Base-by-base conservation (phyloP, 768 basidiomycete species). In the Crassisporium funariophilum region DNA sequence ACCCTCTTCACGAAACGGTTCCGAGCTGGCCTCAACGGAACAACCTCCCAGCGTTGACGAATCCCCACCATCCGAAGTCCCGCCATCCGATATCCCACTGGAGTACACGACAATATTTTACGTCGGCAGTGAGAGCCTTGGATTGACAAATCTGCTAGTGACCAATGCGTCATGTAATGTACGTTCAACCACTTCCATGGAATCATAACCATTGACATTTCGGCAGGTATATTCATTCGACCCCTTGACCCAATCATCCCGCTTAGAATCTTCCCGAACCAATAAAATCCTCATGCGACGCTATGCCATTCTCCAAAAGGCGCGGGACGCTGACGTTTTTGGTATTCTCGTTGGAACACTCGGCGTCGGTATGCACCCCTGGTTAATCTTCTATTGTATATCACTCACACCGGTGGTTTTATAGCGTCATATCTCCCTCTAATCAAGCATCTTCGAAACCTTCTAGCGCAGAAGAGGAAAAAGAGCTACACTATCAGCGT, bases 401-500 rank as follows among this genome's bases (percentile, higher is more conserved):
- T 39, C 22, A 10, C 43, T 4, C 29, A 22, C 23, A 39, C 40
- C 33, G 12, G 7, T 15, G 13, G 9, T 34, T 13, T 8, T 21
- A 11, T 54, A 92, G 88, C 88, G 0, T 86, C 86, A 0, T 98
- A 98, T 54, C 79, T 95, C 1, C 86, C 91, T 1, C 75, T 98
- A 4, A 88, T 99, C 49, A 74, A 78, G 0, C 84, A 91, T 55
- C 75, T 98, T n/a, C 86, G 95, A 5, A 61, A 69, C 12, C 70
- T 87, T 7, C 77, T 98, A 40, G 63, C 75, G 1, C 74, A 72
- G 29, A 75, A 82, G 1, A 81, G 78, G 49, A 95, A 95, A 71
- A 98, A 98, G 64, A 83, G 82, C 51, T 99, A 98, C 67, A 98
- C 95, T 2, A 82, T 99, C 55, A 89, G 84, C 43, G 95, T 99